Evolutionary conservation across 305 asterid genomes (phyloP), one percentile per base, ranked within the genome.

Genomic region (Coffea humblotiana): DNA sequence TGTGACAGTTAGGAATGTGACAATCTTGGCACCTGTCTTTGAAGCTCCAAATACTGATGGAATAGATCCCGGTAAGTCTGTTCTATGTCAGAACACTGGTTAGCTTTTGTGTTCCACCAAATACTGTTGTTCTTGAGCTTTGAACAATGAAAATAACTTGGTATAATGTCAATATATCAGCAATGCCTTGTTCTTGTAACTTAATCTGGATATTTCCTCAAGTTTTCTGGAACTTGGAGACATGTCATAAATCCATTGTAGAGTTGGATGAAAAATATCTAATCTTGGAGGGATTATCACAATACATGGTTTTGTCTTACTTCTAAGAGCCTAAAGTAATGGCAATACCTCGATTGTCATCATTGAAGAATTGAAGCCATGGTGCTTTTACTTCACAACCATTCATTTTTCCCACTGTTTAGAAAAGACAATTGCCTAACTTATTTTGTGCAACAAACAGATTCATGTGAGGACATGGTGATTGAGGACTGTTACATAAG

Each of bases 1-100:
- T 78, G 95, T 92, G 77, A 94, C 92, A 1, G 74, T 94, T 51
- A 88, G 85, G 79, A 88, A 85, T 18, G 69, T 92, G 69, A 94
- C 98, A 12, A 91, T 94, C 70, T 83, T 94, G 76, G 95, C 98
- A 14, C 98, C 98, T 23, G 75, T 92, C 79, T 79, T 66, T 84
- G 92, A 87, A 60, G 97, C 98, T 85, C 98, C 98, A 29, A 92
- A 94, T 85, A 94, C 98, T 35, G 98, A 94, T 82, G 98, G 98
- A 82, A 92, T 92, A 79, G 92, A 94, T 88, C 97, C 98, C 16
- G 98, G 98, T 91, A 83, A 78, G 88, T 85, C 19, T 48, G 23
- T 45, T 43, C 35, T 8, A 48, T 60, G 60, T 76, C 72, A 25
- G 72, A 19, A 56, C 1, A 60, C 0, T 21, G 45, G 45, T 29